These are phyloP conservation scores for Candida nemodendra DNA, from an alignment of 805 yeast species.

Conservation along the genomic window DNA sequence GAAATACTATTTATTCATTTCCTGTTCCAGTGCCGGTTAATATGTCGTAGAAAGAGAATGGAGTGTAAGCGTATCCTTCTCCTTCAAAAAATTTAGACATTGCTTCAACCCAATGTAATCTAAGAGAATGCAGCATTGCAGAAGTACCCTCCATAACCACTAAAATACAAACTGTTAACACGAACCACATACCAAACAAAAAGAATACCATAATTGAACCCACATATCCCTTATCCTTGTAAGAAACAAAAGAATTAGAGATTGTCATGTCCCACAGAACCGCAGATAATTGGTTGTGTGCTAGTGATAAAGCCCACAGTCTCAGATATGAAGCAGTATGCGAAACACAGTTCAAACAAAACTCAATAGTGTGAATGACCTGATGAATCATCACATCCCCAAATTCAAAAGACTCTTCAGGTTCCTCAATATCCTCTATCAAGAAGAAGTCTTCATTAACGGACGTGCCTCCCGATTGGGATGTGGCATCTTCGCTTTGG, in stretches of 20 bases:
- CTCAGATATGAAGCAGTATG: constrained; percentile 79
- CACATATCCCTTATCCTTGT: constrained; percentile 46
- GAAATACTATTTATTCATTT: constrained; percentile 1
- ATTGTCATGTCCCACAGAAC: constrained; percentile 79
- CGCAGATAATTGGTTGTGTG: constrained; percentile 74
- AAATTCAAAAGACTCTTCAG: constrained; percentile 45
- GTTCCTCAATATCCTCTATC: constrained; percentile 32
- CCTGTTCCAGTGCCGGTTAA: constrained; percentile 15
- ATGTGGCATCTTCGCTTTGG: constrained; percentile 22
- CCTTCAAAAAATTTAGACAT: constrained; percentile 81
- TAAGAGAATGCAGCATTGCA: constrained; percentile 76
- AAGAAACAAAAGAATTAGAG: constrained; percentile 50
- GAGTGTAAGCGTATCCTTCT: constrained; percentile 67
- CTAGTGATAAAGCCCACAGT: constrained; percentile 76
- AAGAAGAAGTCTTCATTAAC: constrained; percentile 28
- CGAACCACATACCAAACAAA: constrained; percentile 74
- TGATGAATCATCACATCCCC: constrained; percentile 77
- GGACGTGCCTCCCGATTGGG: constrained; percentile 23
- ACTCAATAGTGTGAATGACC: constrained; percentile 78
- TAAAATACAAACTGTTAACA: constrained; percentile 62
- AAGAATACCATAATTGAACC: constrained; percentile 60
- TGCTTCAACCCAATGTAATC: constrained; percentile 81
- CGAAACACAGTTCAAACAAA: constrained; percentile 75
- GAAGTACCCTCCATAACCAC: constrained; percentile 83
- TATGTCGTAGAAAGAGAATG: constrained; percentile 49